Base-by-base conservation (phyloP, 2,329 filamentous ascomycete species). In the Endoconidiophora laricicola region DNA sequence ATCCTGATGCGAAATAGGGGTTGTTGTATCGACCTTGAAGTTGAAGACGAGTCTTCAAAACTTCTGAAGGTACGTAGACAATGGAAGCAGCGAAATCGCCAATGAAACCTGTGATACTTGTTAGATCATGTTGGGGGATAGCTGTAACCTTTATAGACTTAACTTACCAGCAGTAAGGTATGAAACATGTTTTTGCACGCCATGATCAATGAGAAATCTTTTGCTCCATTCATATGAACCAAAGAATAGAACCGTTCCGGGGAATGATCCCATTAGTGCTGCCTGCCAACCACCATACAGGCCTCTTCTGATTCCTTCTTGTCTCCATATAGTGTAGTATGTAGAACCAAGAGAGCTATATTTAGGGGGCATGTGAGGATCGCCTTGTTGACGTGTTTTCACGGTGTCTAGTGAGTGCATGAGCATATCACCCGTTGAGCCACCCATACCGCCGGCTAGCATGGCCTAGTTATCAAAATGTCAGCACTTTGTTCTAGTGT, bases 331-430 rank as follows among this genome's bases (percentile, higher is more conserved):
- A 39, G 83, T 96, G 61, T 83, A 77, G 67, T 96, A 98, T 3
- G 90, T 91, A 52, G 83, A 84, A 38, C 83, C 84, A 64, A 96
- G 79, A 14, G 86, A 90, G 9, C 83, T 82, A 67, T 98, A 98
- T 66, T 85, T 94, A 1, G 91, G 83, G 20, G 91, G 91, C 54
- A 94, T 76, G 62, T 91, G 83, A 42, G 90, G 88, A 61, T 96
- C 91, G 60, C 90, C 91, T 66, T 98, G 91, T 64, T 98, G 93
- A 58, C 91, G 78, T 44, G 91, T 98, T 69, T 98, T 98, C 59
- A 98, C 91, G 1, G 91, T 98, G 65, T 98, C 91, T 60, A 98
- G 76, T 43, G 90, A 96, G 69, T 98, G 91, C 91, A 98, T 98
- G 57, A 98, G 71, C 75, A 98, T 83, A 65, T 98, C 91, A 53